Evolutionary conservation across 306 rosid genomes (phyloP), one percentile per base, ranked within the genome.

Genomic region (Cucumis melo): DNA sequence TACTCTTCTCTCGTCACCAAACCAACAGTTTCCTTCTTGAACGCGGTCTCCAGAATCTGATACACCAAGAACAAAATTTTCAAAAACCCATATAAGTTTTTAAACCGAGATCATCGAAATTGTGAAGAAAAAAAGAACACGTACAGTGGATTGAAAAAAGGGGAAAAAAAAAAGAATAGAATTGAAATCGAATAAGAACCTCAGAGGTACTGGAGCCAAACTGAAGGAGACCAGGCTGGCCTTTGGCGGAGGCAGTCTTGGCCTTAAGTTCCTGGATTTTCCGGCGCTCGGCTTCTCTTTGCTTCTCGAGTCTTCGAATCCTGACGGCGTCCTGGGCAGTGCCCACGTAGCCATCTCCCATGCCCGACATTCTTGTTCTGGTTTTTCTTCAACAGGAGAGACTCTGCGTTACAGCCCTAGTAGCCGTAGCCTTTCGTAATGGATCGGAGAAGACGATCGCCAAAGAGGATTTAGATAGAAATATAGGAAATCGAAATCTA

Each of bases 321-420:
- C 99, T 79, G 39, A 92, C 99, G 29, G 95, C 89, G 67, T 94
- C 99, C 78, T 90, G 97, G 90, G 96, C 96, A 10, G 97, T 93
- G 84, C 98, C 98, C 81, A 93, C 98, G 78, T 93, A 93, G 71
- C 98, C 98, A 46, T 93, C 98, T 74, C 98, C 98, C 98, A 93
- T 93, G 20, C 98, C 98, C 84, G 97, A 90, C 97, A 93, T 91
- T 39, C 1, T 61, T 74, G 38, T 17, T 36, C 15, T 11, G 51
- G 51, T 46, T 46, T 46, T 46, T 46, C 53, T 46, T 12, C 53
- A 13, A 46, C 13, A 46, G 5, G 53, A 46, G 3, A 46, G 5
- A 46, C 58, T 70, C 58, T 24, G 11, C 56, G 75, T 70, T n/a
- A 70, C 74, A 13, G 34, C 34, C 72, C 75, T 23, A 70, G 23